Percentiles rank a stretch among this genome's conserved stretches.
Conservation (phyloP, 179 eudicot species). For the Silene noctiflora region DNA sequence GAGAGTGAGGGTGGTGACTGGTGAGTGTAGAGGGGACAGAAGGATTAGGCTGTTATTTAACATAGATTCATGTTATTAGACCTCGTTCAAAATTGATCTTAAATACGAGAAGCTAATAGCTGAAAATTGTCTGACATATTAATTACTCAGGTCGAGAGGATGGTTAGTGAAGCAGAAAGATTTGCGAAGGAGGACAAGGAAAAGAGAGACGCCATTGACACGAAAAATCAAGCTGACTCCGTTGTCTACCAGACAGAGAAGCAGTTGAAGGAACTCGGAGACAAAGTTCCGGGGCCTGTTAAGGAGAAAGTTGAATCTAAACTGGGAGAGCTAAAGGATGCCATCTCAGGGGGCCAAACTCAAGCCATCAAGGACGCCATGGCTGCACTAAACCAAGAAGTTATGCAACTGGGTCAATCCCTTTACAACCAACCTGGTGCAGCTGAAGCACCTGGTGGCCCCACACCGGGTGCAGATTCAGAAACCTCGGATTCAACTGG, state of each 20-base stretch:
- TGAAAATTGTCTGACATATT: background rate
- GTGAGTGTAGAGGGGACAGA: background rate
- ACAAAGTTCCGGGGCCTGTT: constrained; percentile 79
- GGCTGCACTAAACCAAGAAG: constrained; percentile 93
- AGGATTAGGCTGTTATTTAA: background rate
- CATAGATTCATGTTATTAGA: background rate
- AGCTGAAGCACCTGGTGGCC: constrained; percentile 52
- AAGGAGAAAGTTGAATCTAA: constrained; percentile 93
- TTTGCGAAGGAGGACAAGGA: constrained; percentile 93
- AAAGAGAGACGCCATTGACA: constrained; percentile 90
- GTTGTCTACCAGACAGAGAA: constrained; percentile 98
- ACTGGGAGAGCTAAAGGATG: constrained; percentile 74
- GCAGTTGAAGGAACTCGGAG: constrained; percentile 92
- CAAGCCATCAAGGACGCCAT: constrained; percentile 84
- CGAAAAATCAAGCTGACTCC: constrained; percentile 93
- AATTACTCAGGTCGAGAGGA: constrained; percentile 63
- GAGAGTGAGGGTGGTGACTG: background rate
- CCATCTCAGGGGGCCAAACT: constrained; percentile 66
- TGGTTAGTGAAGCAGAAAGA: constrained; percentile 86
- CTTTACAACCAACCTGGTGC: constrained; percentile 88
- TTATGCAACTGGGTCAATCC: constrained; percentile 95
- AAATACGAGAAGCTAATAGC: background rate
- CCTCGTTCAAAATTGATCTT: background rate
- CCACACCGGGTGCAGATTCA: constrained; percentile 54
- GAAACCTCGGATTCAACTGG: constrained; percentile 53